Percentiles rank a stretch among this genome's conserved stretches.
Evolutionary conservation across 768 basidiomycete species (phyloP).

Genomic region (Holtermannia corniformis): DNA sequence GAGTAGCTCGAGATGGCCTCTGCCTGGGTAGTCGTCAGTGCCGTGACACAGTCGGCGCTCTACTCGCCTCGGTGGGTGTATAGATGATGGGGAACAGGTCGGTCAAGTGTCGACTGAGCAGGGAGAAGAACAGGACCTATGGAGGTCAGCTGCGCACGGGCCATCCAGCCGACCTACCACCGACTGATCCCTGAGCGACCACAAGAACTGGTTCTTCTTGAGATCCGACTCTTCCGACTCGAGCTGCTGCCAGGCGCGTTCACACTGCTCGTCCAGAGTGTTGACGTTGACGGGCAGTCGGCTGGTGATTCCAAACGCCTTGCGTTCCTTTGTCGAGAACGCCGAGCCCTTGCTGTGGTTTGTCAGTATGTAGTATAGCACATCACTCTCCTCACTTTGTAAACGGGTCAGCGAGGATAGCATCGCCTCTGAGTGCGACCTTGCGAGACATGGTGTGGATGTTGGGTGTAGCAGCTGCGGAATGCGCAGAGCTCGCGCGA

Average conservation of each 20-base stretch:
- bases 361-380: not conserved
- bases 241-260: slow-evolving; percentile 60
- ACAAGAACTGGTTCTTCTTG: slow-evolving; percentile 60
- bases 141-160: not conserved
- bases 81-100: slow-evolving; percentile 46
- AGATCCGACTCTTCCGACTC: slow-evolving; percentile 43
- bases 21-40: slow-evolving; percentile 37
- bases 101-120: slow-evolving; percentile 53
- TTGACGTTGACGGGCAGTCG: slow-evolving; percentile 51
- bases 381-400: not conserved
- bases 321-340: slow-evolving; percentile 60
- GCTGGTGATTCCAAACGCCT: slow-evolving; percentile 51
- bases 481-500: too few relatives aligned
- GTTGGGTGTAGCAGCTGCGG: too few relatives aligned
- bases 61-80: slow-evolving; percentile 40
- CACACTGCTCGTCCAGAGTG: slow-evolving; percentile 65
- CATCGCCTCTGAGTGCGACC: slow-evolving; percentile 50
- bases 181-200: slow-evolving; percentile 30
- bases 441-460: slow-evolving; percentile 8
- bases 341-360: slow-evolving; percentile 58
- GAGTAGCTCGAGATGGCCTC: slow-evolving; percentile 78
- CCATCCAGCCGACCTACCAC: not conserved
- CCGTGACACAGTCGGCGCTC: not conserved
- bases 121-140: slow-evolving; percentile 64
- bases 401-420: slow-evolving; percentile 53